Base-by-base conservation (phyloP, 441 rosid genomes). In the Hura crepitans region DNA sequence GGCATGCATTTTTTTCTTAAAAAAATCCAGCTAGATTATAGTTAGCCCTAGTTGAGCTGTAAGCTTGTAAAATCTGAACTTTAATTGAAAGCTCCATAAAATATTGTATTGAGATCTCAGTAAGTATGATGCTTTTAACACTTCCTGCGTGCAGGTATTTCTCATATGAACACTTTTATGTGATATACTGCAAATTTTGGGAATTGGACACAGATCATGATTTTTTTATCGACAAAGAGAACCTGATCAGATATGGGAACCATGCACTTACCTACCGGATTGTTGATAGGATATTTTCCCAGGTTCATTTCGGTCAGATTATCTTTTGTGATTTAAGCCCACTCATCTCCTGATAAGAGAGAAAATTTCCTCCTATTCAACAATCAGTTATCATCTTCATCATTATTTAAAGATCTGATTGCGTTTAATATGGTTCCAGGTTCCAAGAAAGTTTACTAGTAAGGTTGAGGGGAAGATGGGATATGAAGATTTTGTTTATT, bases 181-280 rank as follows among this genome's bases (percentile, higher is more conserved):
- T 95, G 70, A 87, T 95, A 81, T 94, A 94, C 91, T 94, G 99
- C 94, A 94, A 94, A 85, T 95, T 92, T 72, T 95, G 97, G 99
- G 97, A 95, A 84, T 89, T 95, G 77, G 98, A 95, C 77, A 83
- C 93, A 0, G 99, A 95, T 81, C 98, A 95, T 55, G 99, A 95
- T 85, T 91, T 95, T 82, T 75, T 91, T 78, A 95, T 95, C 14
- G 95, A 92, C 90, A 90, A 92, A 83, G 99, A 95, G 85, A 92
- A 95, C 80, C 97, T 95, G 42, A 88, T 95, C 81, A 86, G 87
- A 91, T 95, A 95, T 82, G 99, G 99, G 70, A 95, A 92, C 80
- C 99, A 95, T 79, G 99, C 96, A 11, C 96, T 91, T 72, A 95
- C 99, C 57, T 95, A 91, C 84, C 87, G 97, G 76, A 95, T 95